These are phyloP conservation scores for Monosporascus sp. DNA, from an alignment of 2,329 filamentous ascomycete genomes.

Conservation along the genomic window DNA sequence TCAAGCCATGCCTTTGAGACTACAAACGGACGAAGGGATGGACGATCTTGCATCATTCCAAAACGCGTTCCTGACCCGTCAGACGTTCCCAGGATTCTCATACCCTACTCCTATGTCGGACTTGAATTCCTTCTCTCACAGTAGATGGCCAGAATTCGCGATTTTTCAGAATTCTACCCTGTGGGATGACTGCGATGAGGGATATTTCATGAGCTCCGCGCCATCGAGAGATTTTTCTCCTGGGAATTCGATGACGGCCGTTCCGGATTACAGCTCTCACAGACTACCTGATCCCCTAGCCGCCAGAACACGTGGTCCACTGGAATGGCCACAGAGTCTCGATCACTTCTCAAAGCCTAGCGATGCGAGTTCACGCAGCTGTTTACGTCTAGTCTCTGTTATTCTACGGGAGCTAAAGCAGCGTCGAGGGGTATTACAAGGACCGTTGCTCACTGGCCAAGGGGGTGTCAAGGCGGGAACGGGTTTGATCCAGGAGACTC, in stretches of 20 bases:
- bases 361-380: background rate
- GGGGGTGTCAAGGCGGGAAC: background rate
- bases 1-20: background rate
- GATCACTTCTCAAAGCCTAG: background rate
- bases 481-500: background rate
- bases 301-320: background rate
- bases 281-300: background rate
- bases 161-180: background rate
- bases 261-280: background rate
- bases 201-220: background rate
- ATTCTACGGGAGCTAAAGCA: background rate
- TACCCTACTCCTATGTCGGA: background rate
- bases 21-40: background rate
- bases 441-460: background rate
- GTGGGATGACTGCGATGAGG: background rate
- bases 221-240: background rate
- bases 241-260: background rate
- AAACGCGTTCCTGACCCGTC: background rate
- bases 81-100: background rate
- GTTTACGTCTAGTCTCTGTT: background rate
- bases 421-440: background rate
- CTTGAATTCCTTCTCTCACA: background rate
- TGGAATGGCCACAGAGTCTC: background rate
- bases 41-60: background rate
- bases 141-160: background rate